Percentiles rank a stretch among this genome's conserved stretches.
Conservation (phyloP, 2,329 filamentous ascomycete genomes). For the Alternaria sp. region DNA sequence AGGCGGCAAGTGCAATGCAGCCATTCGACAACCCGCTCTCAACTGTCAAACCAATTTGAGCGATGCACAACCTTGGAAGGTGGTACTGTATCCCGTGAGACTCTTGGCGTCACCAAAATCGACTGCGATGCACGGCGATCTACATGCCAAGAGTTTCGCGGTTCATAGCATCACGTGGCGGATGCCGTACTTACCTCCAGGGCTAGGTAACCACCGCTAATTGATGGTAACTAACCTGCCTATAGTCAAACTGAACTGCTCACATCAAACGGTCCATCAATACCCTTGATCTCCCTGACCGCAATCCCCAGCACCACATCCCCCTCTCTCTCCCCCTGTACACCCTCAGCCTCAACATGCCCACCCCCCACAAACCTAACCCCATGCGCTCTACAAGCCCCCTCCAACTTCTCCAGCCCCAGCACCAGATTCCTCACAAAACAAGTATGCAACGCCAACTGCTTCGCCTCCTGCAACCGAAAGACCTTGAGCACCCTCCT, state of each 20-base stretch:
- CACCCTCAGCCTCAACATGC: neutral
- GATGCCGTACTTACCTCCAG: no score
- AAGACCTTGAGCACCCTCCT: neutral
- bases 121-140: neutral
- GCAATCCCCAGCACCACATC: neutral
- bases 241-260: no score
- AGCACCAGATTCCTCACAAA: neutral
- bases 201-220: neutral
- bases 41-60: accelerated
- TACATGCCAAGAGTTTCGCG: neutral
- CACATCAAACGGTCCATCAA: neutral
- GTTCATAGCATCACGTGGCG: neutral
- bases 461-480: neutral
- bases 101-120: neutral
- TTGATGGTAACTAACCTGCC: neutral
- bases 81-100: neutral
- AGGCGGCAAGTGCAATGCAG: neutral
- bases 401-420: neutral
- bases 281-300: neutral
- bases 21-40: neutral
- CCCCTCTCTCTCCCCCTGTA: neutral
- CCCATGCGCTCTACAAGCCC: neutral
- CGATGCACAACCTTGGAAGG: neutral
- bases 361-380: neutral
- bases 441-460: neutral